Conservation (phyloP, 331 rosid species). For the Rosa hybrid region DNA sequence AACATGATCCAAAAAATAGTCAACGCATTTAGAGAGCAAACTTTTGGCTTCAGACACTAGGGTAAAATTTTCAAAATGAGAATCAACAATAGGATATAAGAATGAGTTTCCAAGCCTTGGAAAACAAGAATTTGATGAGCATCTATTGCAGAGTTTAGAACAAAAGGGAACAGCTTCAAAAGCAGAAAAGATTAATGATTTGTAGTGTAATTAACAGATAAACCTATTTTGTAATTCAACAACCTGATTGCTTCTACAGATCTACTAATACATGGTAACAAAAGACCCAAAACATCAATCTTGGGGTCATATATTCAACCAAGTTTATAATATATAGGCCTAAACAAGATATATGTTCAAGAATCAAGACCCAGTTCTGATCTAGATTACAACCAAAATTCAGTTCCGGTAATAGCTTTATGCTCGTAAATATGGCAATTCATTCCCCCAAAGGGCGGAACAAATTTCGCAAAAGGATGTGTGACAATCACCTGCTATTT, state of each 20-base stretch:
- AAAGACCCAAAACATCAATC: background rate
- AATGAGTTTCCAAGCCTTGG: background rate
- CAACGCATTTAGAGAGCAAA: background rate
- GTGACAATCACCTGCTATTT: constrained; percentile 27
- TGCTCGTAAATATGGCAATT: background rate
- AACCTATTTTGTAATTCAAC: background rate
- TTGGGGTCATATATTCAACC: background rate
- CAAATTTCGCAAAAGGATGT: background rate
- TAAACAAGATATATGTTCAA: background rate
- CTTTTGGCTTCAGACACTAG: background rate
- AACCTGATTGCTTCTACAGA: background rate
- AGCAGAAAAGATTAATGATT: background rate
- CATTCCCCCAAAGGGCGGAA: background rate
- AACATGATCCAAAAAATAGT: background rate
- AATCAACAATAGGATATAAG: background rate
- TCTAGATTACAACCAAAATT: background rate
- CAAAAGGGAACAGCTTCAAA: constrained; percentile 1
- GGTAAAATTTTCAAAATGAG: background rate
- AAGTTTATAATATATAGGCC: background rate
- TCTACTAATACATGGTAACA: background rate
- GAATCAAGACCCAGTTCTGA: background rate
- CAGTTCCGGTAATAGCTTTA: background rate
- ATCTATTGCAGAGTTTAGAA: background rate
- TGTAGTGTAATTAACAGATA: background rate
- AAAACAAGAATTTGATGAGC: background rate